phyloP scores from a whole-genome alignment of 768 basidiomycete species.

The Suillus variegatus region DNA sequence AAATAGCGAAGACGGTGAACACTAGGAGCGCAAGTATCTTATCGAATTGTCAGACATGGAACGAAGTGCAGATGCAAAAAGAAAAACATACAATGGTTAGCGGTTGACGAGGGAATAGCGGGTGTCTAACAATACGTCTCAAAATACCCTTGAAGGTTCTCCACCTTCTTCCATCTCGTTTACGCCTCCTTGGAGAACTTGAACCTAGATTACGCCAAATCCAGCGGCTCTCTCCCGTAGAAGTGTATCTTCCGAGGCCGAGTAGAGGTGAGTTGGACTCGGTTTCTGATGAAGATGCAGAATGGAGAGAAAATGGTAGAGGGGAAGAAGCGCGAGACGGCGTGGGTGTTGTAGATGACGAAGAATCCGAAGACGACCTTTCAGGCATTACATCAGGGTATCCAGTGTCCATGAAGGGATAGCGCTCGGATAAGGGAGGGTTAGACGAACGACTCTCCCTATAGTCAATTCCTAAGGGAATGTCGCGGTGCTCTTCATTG shows the following conservation, averaged over 20 bases:
- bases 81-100: slow-evolving; percentile 68
- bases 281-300: slow-evolving; percentile 59
- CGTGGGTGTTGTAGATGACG: slow-evolving; percentile 47
- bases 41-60: slow-evolving; percentile 21
- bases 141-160: slow-evolving; percentile 56
- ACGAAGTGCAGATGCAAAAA: slow-evolving; percentile 1
- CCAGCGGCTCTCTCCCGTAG: slow-evolving; percentile 47
- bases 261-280: slow-evolving; percentile 55
- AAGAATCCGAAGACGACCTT: slow-evolving; percentile 29
- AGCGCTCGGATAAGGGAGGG: slow-evolving; percentile 13
- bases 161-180: slow-evolving; percentile 46
- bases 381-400: slow-evolving; percentile 26
- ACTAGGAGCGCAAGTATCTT: slow-evolving; percentile 73
- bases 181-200: slow-evolving; percentile 51
- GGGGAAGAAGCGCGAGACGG: slow-evolving; percentile 68
- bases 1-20: slow-evolving; percentile 78
- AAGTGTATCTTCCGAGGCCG: slow-evolving; percentile 27
- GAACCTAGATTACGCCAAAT: slow-evolving; percentile 55
- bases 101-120: slow-evolving; percentile 78
- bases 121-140: slow-evolving; percentile 63
- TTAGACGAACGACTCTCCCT: slow-evolving; percentile 30
- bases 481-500: slow-evolving; percentile 47
- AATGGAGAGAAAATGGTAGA: slow-evolving; percentile 53
- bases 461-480: slow-evolving; percentile 45
- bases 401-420: slow-evolving; percentile 14